Percentiles rank a stretch among this genome's conserved stretches.
These are phyloP conservation scores for Miscanthus lutarioriparius DNA, from an alignment of 176 grass and related monocot species.

Conservation along the genomic window DNA sequence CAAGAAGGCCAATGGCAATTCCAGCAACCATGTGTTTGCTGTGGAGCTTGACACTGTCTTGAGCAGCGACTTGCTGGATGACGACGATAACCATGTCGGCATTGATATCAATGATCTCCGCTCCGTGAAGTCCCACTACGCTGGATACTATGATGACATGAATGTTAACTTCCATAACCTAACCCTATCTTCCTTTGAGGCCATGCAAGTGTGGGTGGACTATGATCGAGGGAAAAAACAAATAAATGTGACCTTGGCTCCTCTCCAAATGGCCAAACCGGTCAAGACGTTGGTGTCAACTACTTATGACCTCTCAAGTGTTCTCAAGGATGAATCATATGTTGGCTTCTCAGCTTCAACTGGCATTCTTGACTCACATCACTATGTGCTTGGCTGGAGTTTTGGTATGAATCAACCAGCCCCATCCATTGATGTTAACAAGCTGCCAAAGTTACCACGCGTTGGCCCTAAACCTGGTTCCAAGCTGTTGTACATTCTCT, in stretches of 20 bases:
- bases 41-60: background rate
- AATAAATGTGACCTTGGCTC: conserved; percentile 30
- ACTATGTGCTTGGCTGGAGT: conserved; percentile 38
- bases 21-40: background rate
- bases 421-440: background rate
- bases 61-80: background rate
- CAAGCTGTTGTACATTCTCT: background rate
- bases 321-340: background rate
- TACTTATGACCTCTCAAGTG: background rate
- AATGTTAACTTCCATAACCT: background rate
- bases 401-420: conserved; percentile 19
- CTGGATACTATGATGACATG: conserved; percentile 13
- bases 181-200: background rate
- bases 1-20: background rate
- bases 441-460: conserved; percentile 4
- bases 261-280: background rate
- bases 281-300: background rate
- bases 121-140: background rate
- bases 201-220: conserved; percentile 47
- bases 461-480: background rate
- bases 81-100: background rate
- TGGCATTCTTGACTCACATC: background rate
- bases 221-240: background rate
- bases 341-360: conserved; percentile 35
- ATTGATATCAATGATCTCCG: background rate